These are phyloP conservation scores for Starmerella riodocensis DNA, from an alignment of 805 yeast species.

Conservation along the genomic window DNA sequence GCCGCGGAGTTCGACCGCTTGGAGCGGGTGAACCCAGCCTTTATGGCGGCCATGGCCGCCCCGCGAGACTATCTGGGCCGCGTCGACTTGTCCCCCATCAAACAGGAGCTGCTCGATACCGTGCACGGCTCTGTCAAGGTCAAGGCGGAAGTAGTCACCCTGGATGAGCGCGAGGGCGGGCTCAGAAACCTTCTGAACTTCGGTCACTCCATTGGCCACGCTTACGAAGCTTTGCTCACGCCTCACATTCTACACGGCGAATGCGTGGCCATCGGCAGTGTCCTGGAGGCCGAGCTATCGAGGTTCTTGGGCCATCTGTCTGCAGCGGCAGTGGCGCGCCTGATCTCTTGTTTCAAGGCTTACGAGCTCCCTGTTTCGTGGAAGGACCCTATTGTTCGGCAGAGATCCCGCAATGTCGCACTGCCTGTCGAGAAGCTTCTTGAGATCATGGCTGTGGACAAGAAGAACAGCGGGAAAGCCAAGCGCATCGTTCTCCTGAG, in stretches of 20 bases:
- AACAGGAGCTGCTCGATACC: constrained; percentile 60
- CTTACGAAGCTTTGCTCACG: constrained; percentile 92
- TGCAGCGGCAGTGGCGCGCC: constrained; percentile 86
- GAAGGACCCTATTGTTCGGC: constrained; percentile 57
- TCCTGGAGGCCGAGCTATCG: constrained; percentile 89
- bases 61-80: constrained; percentile 33
- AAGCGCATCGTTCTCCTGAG: constrained; percentile 78
- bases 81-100: constrained; percentile 56
- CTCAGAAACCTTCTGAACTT: constrained; percentile 83
- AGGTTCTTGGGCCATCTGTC: constrained; percentile 78
- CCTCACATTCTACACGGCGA: constrained; percentile 97
- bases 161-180: constrained; percentile 92
- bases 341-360: constrained; percentile 67
- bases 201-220: constrained; percentile 97
- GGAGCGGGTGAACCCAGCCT: constrained; percentile 58
- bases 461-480: constrained; percentile 86
- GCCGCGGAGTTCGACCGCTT: constrained; percentile 74
- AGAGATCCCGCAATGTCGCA: constrained; percentile 52
- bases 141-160: constrained; percentile 85
- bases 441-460: constrained; percentile 85
- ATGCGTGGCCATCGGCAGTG: constrained; percentile 96
- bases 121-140: constrained; percentile 79
- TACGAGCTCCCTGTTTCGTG: constrained; percentile 76
- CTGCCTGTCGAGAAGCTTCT: constrained; percentile 68
- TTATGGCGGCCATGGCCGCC: constrained; percentile 49